Conservation (phyloP, 2,329 filamentous ascomycete genomes). For the Trichoderma gracile region DNA sequence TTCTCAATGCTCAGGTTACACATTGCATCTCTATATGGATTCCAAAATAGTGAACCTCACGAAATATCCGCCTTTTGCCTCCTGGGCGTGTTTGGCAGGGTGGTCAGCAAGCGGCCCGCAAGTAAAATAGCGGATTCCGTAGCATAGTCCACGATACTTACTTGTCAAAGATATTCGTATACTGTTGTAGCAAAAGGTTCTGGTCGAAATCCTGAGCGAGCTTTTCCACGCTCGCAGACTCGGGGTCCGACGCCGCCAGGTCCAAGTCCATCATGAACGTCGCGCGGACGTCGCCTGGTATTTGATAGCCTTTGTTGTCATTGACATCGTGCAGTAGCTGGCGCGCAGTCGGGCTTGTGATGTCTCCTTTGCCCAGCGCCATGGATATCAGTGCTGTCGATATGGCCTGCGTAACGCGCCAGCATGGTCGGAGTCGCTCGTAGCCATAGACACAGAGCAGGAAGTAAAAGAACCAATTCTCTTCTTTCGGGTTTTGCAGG, state of each 20-base stretch:
- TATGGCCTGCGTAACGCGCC: slow-evolving; percentile 41
- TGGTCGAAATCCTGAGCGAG: slow-evolving; percentile 37
- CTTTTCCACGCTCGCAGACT: slow-evolving; percentile 36
- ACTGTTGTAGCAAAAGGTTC: slow-evolving; percentile 37
- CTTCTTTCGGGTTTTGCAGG: slow-evolving; percentile 34
- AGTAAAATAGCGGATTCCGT: too few relatives aligned
- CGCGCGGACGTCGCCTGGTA: slow-evolving; percentile 32
- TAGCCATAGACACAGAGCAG: slow-evolving; percentile 44
- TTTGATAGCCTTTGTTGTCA: slow-evolving; percentile 19
- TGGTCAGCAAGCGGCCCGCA: too few relatives aligned
- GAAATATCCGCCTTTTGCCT: too few relatives aligned
- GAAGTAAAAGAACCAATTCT: slow-evolving; percentile 41
- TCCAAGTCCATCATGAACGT: slow-evolving; percentile 41
- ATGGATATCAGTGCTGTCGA: slow-evolving; percentile 40
- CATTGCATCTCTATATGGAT: too few relatives aligned
- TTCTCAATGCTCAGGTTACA: too few relatives aligned
- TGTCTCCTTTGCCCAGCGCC: slow-evolving; percentile 38
- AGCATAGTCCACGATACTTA: not conserved
- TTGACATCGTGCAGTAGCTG: slow-evolving; percentile 34
- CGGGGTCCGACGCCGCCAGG: slow-evolving; percentile 37
- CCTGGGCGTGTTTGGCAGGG: too few relatives aligned
- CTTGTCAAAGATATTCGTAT: slow-evolving; percentile 10
- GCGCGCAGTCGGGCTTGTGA: slow-evolving; percentile 35
- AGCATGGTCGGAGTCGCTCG: slow-evolving; percentile 38
- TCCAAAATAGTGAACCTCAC: too few relatives aligned